Conservation (phyloP, 352 stramenopile genomes). For the Salisapilia sapeloensis region DNA sequence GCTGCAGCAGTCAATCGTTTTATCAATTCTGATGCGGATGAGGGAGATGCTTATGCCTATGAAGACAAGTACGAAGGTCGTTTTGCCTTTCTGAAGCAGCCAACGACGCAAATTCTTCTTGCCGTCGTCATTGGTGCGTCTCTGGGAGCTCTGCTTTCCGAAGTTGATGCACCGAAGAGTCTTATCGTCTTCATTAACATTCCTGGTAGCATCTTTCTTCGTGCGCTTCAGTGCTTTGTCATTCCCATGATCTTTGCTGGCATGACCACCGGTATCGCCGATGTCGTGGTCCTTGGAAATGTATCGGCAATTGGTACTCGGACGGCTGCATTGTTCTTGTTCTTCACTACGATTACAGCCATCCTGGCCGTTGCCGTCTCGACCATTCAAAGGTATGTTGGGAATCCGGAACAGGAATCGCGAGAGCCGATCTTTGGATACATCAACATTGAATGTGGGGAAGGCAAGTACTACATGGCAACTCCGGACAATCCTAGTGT, state of each 20-base stretch:
- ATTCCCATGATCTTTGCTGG: constrained; percentile 55
- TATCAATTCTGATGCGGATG: too few species aligned
- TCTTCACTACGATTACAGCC: constrained; percentile 15
- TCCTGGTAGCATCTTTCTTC: constrained; percentile 21
- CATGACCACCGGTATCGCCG: constrained; percentile 32
- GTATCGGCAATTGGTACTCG: constrained; percentile 32
- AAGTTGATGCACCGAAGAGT: constrained; percentile 13
- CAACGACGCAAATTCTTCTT: constrained; percentile 22
- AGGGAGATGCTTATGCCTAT: too few species aligned
- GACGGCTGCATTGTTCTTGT: constrained; percentile 28
- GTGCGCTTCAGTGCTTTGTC: constrained; percentile 31
- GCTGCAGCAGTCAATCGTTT: too few species aligned
- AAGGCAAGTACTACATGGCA: constrained; percentile 13
- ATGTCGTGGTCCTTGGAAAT: constrained; percentile 50
- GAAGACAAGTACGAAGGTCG: constrained; percentile 6
- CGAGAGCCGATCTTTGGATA: constrained; percentile 7
- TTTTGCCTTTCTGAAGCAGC: constrained; percentile 9
- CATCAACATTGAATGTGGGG: constrained; percentile 18
- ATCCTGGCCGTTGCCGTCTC: constrained; percentile 17
- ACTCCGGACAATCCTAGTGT: neutral
- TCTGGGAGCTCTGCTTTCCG: constrained; percentile 14
- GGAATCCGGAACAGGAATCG: constrained; percentile 3
- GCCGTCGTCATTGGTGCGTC: constrained; percentile 12
- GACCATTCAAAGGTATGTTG: constrained; percentile 12
- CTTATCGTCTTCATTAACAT: constrained; percentile 17